These are phyloP conservation scores for Gonapodya sp. DNA, from an alignment of 192 early-diverging fungal species.

Conservation along the genomic window DNA sequence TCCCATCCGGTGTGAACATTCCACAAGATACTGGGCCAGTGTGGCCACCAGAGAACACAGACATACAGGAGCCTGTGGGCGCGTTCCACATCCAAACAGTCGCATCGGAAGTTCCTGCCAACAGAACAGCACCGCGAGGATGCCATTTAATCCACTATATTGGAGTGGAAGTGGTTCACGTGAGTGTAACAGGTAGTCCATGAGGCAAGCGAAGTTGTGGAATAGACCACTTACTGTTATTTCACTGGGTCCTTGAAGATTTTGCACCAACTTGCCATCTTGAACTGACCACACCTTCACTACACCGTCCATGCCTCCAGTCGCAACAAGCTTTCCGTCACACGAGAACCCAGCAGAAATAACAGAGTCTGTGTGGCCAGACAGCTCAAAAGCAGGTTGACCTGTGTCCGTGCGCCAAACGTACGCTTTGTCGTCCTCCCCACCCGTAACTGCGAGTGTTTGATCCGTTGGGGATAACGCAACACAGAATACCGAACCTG, in stretches of 20 bases:
- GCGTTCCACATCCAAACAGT: conserved; percentile 97
- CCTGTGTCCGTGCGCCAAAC: conserved; percentile 82
- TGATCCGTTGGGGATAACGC: conserved; percentile 66
- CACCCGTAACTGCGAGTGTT: conserved; percentile 66
- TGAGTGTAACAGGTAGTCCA: conserved; percentile 13
- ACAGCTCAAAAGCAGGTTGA: conserved; percentile 56
- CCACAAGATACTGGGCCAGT: conserved; percentile 74
- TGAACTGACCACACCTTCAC: conserved; percentile 56
- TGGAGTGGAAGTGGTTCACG: not conserved
- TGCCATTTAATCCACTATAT: conserved; percentile 95
- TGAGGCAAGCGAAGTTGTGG: not conserved
- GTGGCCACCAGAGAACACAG: conserved; percentile 80
- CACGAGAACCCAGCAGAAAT: conserved; percentile 68
- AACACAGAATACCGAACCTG: conserved; percentile 75
- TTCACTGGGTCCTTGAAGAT: conserved; percentile 84
- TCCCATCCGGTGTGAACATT: conserved; percentile 84
- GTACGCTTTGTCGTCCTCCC: conserved; percentile 86
- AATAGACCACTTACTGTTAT: conserved; percentile 45
- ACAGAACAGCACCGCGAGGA: conserved; percentile 78
- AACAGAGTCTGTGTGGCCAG: conserved; percentile 78
- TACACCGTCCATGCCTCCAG: conserved; percentile 94
- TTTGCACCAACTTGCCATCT: conserved; percentile 43
- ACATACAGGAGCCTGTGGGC: conserved; percentile 83
- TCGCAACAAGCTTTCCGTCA: conserved; percentile 76
- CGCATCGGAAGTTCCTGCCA: conserved; percentile 80